Conservation (phyloP, 208 protist species). For the Crithidia fasciculata region DNA sequence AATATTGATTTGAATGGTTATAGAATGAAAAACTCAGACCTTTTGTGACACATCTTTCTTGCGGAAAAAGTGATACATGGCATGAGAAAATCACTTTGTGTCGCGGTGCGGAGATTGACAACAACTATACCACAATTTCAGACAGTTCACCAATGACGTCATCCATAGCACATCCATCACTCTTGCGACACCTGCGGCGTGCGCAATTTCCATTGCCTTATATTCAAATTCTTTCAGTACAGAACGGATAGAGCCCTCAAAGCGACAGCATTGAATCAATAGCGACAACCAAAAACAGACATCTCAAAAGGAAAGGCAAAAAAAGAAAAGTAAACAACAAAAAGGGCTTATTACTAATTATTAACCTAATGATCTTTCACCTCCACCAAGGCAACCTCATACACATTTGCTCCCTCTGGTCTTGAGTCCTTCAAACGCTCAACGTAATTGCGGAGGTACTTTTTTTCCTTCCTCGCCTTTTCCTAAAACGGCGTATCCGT, state of each 20-base stretch:
- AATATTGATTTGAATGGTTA: too few relatives aligned
- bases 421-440: constrained; percentile 39
- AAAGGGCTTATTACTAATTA: constrained; percentile 25
- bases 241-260: background rate
- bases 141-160: too few relatives aligned
- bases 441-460: constrained; percentile 52
- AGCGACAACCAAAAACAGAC: constrained; percentile 9
- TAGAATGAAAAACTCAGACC: too few relatives aligned
- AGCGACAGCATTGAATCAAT: constrained; percentile 9
- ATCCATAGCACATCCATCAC: too few relatives aligned
- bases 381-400: constrained; percentile 52
- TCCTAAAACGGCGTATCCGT: constrained; percentile 65
- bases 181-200: too few relatives aligned
- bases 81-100: too few relatives aligned
- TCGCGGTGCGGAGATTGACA: too few relatives aligned
- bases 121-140: too few relatives aligned
- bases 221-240: background rate
- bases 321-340: constrained; percentile 10
- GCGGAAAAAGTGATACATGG: too few relatives aligned
- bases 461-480: constrained; percentile 56
- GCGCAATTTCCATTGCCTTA: too few relatives aligned
- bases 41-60: too few relatives aligned
- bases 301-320: background rate
- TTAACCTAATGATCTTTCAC: constrained; percentile 38
- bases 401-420: constrained; percentile 35